Percentiles rank a stretch among this genome's conserved stretches.
Evolutionary conservation across 2,329 filamentous ascomycete species (phyloP).

Genomic region (Colletotrichum cordylinicola): DNA sequence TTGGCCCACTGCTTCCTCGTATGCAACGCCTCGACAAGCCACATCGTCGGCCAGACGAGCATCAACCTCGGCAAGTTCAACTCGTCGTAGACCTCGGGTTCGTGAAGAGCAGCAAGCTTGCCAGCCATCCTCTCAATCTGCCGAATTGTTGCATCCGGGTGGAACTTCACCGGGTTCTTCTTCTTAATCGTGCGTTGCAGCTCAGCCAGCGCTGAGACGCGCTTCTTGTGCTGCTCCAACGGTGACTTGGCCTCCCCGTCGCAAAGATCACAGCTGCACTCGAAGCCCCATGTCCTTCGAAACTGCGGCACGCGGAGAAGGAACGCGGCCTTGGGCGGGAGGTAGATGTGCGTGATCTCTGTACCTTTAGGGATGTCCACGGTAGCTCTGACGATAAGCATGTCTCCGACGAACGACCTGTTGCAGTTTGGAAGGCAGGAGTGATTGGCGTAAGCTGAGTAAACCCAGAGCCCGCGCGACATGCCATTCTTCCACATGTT

Average conservation of each 20-base stretch:
- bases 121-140: conserved; percentile 33
- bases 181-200: conserved; percentile 34
- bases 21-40: conserved; percentile 37
- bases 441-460: conserved; percentile 43
- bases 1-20: conserved; percentile 36
- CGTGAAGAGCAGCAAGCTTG: conserved; percentile 37
- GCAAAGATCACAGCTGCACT: conserved; percentile 45
- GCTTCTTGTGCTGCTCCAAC: conserved; percentile 21
- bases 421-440: conserved; percentile 37
- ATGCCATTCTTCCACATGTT: conserved; percentile 25
- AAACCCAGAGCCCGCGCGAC: conserved; percentile 36
- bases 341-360: conserved; percentile 44
- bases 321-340: conserved; percentile 35
- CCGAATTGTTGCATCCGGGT: conserved; percentile 36
- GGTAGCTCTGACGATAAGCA: conserved; percentile 37
- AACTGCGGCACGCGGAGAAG: conserved; percentile 31
- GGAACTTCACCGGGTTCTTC: conserved; percentile 25
- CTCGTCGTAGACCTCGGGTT: conserved; percentile 31
- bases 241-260: conserved; percentile 30
- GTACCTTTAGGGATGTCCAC: conserved; percentile 39
- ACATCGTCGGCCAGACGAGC: conserved; percentile 40
- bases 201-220: conserved; percentile 25
- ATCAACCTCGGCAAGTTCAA: conserved; percentile 35
- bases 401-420: conserved; percentile 40
- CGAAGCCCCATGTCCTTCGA: conserved; percentile 41